These are phyloP conservation scores for Hsuehochloa calcarea DNA, from an alignment of 176 grass and related monocot species.

Conservation along the genomic window DNA sequence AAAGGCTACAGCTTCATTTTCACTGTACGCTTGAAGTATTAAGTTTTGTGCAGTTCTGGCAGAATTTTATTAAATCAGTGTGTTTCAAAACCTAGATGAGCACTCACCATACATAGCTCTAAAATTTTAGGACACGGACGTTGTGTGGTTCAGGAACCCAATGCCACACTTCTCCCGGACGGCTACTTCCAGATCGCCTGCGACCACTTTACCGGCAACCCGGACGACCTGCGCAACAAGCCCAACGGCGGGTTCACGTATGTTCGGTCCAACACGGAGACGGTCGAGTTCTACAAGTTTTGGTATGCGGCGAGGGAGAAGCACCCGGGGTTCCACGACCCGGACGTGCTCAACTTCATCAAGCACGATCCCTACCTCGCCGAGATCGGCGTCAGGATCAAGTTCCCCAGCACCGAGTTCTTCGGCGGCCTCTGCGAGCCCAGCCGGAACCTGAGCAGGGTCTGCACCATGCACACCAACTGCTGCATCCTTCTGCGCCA, in stretches of 20 bases:
- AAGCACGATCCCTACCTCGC: slow-evolving; percentile 43
- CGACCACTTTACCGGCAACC: slow-evolving; percentile 55
- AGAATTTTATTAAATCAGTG: not conserved
- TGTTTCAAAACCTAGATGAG: not conserved
- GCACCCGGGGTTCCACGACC: slow-evolving; percentile 48
- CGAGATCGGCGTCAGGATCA: slow-evolving; percentile 43
- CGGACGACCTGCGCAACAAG: slow-evolving; percentile 38
- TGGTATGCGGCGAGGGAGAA: slow-evolving; percentile 43
- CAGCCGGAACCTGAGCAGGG: slow-evolving; percentile 42
- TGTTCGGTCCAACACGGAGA: slow-evolving; percentile 46
- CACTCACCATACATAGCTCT: not conserved
- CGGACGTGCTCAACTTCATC: slow-evolving; percentile 61
- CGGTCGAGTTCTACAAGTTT: slow-evolving; percentile 39
- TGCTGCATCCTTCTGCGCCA: slow-evolving; percentile 62
- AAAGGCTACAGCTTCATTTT: slow-evolving; percentile 86
- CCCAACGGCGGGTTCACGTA: slow-evolving; percentile 63
- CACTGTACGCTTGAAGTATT: slow-evolving; percentile 30
- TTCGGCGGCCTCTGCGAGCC: slow-evolving; percentile 70
- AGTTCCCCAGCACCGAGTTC: slow-evolving; percentile 64
- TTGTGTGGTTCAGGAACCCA: slow-evolving; percentile 70
- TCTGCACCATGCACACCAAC: slow-evolving; percentile 85
- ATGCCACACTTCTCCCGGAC: slow-evolving; percentile 32
- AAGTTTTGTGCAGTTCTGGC: not conserved
- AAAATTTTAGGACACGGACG: slow-evolving; percentile 56
- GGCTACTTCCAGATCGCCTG: slow-evolving; percentile 66